Percentiles rank a stretch among this genome's conserved stretches.
Evolutionary conservation across 1,284 basidiomycete species (phyloP).

Genomic region (Laetiporus sulphureus): DNA sequence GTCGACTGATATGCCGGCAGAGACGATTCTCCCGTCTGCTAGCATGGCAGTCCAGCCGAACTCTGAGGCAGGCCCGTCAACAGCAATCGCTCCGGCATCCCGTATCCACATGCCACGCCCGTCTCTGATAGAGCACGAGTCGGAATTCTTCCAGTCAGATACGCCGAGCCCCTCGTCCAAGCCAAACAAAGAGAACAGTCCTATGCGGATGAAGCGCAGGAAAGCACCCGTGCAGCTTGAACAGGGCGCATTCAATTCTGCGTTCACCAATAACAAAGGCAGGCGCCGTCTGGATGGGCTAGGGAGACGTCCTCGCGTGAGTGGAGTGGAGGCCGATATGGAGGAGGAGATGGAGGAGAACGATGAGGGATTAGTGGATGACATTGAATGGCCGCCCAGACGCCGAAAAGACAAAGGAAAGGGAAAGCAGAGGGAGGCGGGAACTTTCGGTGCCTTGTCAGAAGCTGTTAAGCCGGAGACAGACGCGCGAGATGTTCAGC

Average conservation of each 20-base stretch:
- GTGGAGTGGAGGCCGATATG: slow-evolving; percentile 7
- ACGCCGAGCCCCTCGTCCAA: background rate
- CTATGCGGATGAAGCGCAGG: slow-evolving; percentile 1
- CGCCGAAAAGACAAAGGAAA: slow-evolving; percentile 13
- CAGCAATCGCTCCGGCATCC: background rate
- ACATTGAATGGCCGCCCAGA: slow-evolving; percentile 6
- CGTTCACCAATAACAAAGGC: slow-evolving; percentile 15
- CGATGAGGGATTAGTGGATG: slow-evolving; percentile 3
- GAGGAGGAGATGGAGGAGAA: slow-evolving; percentile 2
- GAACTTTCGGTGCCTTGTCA: too few relatives aligned
- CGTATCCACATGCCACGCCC: background rate
- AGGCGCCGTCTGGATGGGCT: slow-evolving; percentile 8
- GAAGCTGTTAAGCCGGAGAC: too few relatives aligned
- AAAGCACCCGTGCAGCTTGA: slow-evolving; percentile 17
- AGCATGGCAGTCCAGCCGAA: background rate
- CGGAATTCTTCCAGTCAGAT: slow-evolving; percentile 4
- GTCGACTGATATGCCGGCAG: too few relatives aligned
- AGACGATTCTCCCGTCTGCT: background rate
- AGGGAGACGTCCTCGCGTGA: slow-evolving; percentile 7
- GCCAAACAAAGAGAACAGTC: background rate
- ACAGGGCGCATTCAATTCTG: slow-evolving; percentile 20
- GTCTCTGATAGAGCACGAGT: background rate
- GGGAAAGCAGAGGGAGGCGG: background rate
- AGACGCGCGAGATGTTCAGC: too few relatives aligned
- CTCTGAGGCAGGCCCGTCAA: background rate